Evolutionary conservation across 768 basidiomycete species (phyloP).

Genomic region (Pisolithus microcarpus): DNA sequence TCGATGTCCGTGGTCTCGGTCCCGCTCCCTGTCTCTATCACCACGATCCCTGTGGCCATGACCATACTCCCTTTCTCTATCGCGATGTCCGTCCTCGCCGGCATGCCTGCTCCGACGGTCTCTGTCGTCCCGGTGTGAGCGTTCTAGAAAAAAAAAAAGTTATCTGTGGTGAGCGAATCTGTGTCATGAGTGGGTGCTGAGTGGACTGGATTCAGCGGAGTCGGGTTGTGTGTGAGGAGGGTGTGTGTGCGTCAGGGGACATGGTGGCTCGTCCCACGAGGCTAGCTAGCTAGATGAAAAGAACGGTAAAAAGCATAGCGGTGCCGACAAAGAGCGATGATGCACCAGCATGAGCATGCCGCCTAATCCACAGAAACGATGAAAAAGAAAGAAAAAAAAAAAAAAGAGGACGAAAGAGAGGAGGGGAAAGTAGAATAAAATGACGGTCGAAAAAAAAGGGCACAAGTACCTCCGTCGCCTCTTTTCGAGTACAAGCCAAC

Average conservation of each 20-base stretch:
- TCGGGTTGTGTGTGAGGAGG: slow-evolving; percentile 28
- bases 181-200: slow-evolving; percentile 27
- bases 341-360: slow-evolving; percentile 55
- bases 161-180: slow-evolving; percentile 45
- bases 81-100: slow-evolving; percentile 34
- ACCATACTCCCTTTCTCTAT: neutral
- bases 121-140: slow-evolving; percentile 59
- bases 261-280: slow-evolving; percentile 24
- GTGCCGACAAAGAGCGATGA: slow-evolving; percentile 29
- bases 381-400: slow-evolving; percentile 31
- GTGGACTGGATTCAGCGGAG: slow-evolving; percentile 28
- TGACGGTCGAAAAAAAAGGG: slow-evolving; percentile 19
- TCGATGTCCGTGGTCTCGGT: slow-evolving; percentile 32
- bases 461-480: slow-evolving; percentile 29
- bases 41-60: slow-evolving; percentile 39
- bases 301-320: slow-evolving; percentile 35
- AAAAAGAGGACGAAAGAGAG: slow-evolving; percentile 28
- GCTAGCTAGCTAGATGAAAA: slow-evolving; percentile 56
- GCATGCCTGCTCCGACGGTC: slow-evolving; percentile 50
- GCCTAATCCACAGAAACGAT: no score
- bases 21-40: slow-evolving; percentile 32
- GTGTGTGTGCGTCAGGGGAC: neutral
- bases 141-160: slow-evolving; percentile 46
- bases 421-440: slow-evolving; percentile 15
- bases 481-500: slow-evolving; percentile 24